Conservation (phyloP, 169 alveolate genomes). For the Cardiosporidium cionae region DNA sequence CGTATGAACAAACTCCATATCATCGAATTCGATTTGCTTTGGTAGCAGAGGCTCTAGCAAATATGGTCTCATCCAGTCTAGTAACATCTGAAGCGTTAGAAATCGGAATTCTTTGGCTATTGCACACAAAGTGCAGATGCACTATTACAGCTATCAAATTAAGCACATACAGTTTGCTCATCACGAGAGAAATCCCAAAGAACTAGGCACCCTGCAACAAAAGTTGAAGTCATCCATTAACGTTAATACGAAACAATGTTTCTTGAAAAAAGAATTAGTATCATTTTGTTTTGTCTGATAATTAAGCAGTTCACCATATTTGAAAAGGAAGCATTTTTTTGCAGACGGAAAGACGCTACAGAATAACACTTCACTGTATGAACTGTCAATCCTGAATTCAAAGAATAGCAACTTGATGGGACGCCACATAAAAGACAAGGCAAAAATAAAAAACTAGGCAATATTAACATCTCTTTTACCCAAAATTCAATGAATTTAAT, state of each 20-base stretch:
- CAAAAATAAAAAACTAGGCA: too few relatives aligned
- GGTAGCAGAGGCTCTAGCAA: conserved; percentile 6
- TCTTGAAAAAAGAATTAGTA: too few relatives aligned
- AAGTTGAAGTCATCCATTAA: neutral
- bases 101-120: too few relatives aligned
- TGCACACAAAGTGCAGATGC: neutral
- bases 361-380: conserved; percentile 50
- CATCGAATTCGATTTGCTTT: conserved; percentile 30
- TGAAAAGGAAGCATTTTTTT: conserved; percentile 42
- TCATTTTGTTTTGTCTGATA: neutral
- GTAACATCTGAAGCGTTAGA: conserved; percentile 1
- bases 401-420: neutral
- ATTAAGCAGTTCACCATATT: conserved; percentile 30
- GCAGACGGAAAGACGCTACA: conserved; percentile 36
- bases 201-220: neutral
- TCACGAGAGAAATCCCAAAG: neutral
- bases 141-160: neutral
- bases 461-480: too few relatives aligned
- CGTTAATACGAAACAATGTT: too few relatives aligned
- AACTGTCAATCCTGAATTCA: conserved; percentile 41
- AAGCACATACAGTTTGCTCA: neutral
- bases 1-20: conserved; percentile 45
- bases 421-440: neutral
- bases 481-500: neutral
- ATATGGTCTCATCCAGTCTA: neutral